Evolutionary conservation across 2,329 filamentous ascomycete species (phyloP).

Genomic region (Pyrenophora teres): DNA sequence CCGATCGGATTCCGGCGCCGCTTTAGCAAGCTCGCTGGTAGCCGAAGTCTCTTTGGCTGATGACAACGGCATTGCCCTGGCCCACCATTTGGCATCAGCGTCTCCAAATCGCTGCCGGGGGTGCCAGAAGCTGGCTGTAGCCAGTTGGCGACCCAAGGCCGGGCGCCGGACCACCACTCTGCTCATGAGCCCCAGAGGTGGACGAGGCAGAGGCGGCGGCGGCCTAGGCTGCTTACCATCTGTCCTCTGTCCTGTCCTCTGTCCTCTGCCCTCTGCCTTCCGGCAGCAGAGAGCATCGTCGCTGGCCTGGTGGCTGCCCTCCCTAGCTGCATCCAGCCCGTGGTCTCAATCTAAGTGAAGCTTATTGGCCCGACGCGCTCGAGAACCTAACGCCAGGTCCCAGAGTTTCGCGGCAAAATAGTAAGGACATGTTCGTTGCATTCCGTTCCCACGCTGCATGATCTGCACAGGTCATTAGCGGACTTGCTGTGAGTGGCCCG

Average conservation of each 20-base stretch:
- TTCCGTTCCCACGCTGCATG: conserved; percentile 42
- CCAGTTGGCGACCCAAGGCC: conserved; percentile 21
- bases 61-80: conserved; percentile 3
- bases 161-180: conserved; percentile 16
- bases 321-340: conserved; percentile 36
- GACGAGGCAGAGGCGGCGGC: not conserved
- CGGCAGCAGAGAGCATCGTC: conserved; percentile 24
- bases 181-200: conserved; percentile 6
- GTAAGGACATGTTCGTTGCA: conserved; percentile 39
- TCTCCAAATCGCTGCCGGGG: not conserved
- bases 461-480: conserved; percentile 42
- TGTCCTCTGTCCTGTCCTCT: conserved; percentile 39
- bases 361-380: conserved; percentile 39
- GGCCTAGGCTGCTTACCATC: conserved; percentile 52
- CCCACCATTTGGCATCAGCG: conserved; percentile 8
- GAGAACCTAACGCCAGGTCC: conserved; percentile 41
- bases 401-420: conserved; percentile 40
- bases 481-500: conserved; percentile 38
- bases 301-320: conserved; percentile 33
- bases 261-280: conserved; percentile 18
- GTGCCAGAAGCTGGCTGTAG: not conserved
- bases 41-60: conserved; percentile 16
- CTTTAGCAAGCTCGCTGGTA: conserved; percentile 22
- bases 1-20: conserved; percentile 34
- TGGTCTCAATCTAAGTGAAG: conserved; percentile 42